Evolutionary conservation across 495 filamentous ascomycete genomes (phyloP).

Genomic region (Massariosphaeria phaeospora): DNA sequence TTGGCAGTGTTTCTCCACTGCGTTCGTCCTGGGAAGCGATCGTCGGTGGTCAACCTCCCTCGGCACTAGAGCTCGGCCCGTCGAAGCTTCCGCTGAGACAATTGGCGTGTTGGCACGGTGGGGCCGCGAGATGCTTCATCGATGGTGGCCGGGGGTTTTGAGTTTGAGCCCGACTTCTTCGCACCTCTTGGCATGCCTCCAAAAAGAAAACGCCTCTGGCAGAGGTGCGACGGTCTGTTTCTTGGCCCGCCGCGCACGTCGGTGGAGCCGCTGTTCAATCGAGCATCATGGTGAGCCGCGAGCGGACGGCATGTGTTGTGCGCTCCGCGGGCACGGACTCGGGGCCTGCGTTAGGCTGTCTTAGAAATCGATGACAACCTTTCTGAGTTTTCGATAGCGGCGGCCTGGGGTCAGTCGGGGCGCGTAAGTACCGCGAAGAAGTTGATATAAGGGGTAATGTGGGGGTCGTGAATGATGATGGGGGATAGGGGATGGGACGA

Average conservation of each 20-base stretch:
- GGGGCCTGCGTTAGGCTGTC: too few relatives aligned
- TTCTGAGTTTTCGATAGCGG: too few relatives aligned
- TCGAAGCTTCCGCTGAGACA: slow-evolving; percentile 25
- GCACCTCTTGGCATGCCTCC: slow-evolving; percentile 14
- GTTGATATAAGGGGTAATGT: too few relatives aligned
- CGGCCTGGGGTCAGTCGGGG: too few relatives aligned
- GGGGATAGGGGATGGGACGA: too few relatives aligned
- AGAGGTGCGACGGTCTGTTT: slow-evolving; percentile 21
- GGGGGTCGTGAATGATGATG: too few relatives aligned
- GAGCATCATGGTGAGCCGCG: too few relatives aligned
- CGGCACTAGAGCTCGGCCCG: slow-evolving; percentile 20
- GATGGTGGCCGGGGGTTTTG: neutral
- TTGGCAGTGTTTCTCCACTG: slow-evolving; percentile 9
- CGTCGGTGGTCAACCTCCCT: neutral
- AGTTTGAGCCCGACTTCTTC: neutral
- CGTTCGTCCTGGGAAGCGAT: neutral
- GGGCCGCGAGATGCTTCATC: slow-evolving; percentile 12
- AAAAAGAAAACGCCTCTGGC: slow-evolving; percentile 2
- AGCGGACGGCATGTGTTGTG: too few relatives aligned
- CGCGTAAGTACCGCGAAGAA: too few relatives aligned
- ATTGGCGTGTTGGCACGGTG: slow-evolving; percentile 18
- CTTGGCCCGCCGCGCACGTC: slow-evolving; percentile 18
- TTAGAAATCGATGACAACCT: too few relatives aligned
- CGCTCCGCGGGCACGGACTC: too few relatives aligned
- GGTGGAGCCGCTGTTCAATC: neutral